Conservation (phyloP, 1,284 basidiomycete species). For the Trichosporon asahii region DNA sequence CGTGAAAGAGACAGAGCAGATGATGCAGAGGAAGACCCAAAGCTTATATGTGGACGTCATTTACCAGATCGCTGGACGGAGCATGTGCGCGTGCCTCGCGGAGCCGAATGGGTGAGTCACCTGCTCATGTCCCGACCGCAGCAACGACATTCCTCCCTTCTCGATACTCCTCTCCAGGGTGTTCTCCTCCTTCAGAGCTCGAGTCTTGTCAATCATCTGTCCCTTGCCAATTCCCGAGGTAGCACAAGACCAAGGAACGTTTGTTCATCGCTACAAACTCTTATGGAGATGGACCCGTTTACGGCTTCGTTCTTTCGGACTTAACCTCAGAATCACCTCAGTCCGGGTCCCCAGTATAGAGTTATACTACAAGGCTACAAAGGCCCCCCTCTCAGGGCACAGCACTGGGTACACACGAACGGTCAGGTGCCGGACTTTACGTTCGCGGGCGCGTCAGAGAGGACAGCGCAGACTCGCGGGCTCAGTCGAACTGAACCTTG, state of each 20-base stretch:
- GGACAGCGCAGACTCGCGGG: neutral
- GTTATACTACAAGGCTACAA: neutral
- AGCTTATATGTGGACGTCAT: neutral
- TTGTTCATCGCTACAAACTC: neutral
- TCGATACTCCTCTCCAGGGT: neutral
- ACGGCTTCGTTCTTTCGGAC: neutral
- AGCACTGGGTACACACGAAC: neutral
- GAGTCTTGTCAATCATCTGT: too few relatives aligned
- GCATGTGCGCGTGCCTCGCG: neutral
- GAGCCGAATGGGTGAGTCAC: neutral
- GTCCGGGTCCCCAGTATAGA: neutral
- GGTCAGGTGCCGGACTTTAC: neutral
- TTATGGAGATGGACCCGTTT: neutral
- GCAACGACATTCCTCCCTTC: constrained; percentile 1
- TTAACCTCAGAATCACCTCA: neutral
- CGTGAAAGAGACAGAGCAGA: too few relatives aligned
- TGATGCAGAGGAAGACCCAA: neutral
- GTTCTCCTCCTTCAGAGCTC: neutral
- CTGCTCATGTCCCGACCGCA: neutral
- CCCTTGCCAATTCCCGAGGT: neutral
- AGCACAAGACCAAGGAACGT: neutral
- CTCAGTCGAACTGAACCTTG: neutral
- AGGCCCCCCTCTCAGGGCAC: too few relatives aligned
- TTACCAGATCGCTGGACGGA: neutral
- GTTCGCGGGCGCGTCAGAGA: neutral